Base-by-base conservation (phyloP, 2,329 filamentous ascomycete genomes). In the Chaetomium sp. region DNA sequence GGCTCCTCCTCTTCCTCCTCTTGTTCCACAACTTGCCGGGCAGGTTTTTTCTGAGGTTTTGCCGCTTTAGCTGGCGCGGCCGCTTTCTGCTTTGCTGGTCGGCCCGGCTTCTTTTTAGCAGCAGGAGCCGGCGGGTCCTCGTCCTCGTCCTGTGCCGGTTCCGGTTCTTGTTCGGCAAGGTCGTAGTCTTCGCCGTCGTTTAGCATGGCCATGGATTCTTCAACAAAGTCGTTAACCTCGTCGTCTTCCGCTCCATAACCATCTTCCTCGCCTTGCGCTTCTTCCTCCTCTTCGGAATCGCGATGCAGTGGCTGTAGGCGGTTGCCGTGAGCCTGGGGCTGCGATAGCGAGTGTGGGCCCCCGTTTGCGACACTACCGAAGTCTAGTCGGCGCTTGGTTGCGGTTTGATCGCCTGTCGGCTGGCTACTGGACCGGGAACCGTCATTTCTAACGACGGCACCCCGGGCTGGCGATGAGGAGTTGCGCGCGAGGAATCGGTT, bases 401-500 rank as follows among this genome's bases (percentile, higher is more conserved):
- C 75, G 54, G 63, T 65, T 16, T 75, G 74, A 50, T 75, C 76
- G 63, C 67, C 67, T 38, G 67, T 70, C 8, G 65, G 70, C 62
- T 66, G 72, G 23, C 68, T 69, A 42, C 64, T 68, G 21, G 60
- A 66, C 16, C 58, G 35, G 27, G 62, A 19, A 7, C 60, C 60
- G 56, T 62, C 63, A 50, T 64, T 64, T 59, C 63, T 69, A 63
- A 74, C 65, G 58, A 78, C 67, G 1, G 77, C 75, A n/a, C 77
- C 79, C 25, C 79, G 78, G 10, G 75, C 73, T 0, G 84, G 81
- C 19, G 82, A 85, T 13, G 84, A 84, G 9, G 65, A 64, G 21
- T 79, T 78, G 53, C 81, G 84, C 33, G 81, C 83, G 60, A 88
- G 75, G 56, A 83, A 83, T 4, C 84, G 86, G 70, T 86, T 87